phyloP scores from a whole-genome alignment of 768 basidiomycete genomes.

The Collybiopsis luxurians region DNA sequence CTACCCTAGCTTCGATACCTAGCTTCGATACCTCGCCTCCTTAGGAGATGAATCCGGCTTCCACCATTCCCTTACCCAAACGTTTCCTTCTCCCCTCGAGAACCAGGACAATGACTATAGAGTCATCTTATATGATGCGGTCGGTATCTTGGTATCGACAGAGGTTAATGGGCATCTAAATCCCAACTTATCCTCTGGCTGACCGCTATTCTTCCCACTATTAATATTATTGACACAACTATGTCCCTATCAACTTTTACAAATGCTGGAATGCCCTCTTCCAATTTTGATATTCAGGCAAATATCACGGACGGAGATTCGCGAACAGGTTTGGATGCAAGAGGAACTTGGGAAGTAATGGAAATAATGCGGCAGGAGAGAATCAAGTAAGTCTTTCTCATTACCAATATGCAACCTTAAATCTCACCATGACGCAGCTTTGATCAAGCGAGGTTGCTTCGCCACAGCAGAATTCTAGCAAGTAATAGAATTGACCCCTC shows the following conservation, averaged over 20 bases:
- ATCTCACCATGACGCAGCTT: constrained; percentile 49
- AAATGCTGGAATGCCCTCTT: constrained; percentile 73
- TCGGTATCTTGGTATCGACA: too few species aligned
- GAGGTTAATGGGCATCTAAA: too few species aligned
- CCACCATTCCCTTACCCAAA: too few species aligned
- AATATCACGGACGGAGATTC: constrained; percentile 81
- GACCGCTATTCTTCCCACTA: neutral
- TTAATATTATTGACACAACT: constrained; percentile 38
- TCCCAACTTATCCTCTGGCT: neutral
- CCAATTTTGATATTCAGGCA: constrained; percentile 84
- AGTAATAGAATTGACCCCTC: constrained; percentile 90
- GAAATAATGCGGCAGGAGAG: constrained; percentile 87
- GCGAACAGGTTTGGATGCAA: constrained; percentile 81
- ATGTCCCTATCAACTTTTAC: constrained; percentile 79
- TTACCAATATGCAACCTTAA: neutral
- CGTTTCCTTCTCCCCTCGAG: too few species aligned
- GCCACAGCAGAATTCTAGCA: constrained; percentile 84
- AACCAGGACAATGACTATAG: too few species aligned
- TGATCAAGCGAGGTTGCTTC: constrained; percentile 88
- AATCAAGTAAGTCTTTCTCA: constrained; percentile 59
- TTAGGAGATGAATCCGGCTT: too few species aligned
- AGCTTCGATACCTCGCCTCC: too few species aligned
- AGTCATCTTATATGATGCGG: too few species aligned
- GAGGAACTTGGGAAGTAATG: constrained; percentile 82
- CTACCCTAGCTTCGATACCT: too few species aligned